Base-by-base conservation (phyloP, 371 early-diverging fungal species). In the Saksenaea vasiformis region DNA sequence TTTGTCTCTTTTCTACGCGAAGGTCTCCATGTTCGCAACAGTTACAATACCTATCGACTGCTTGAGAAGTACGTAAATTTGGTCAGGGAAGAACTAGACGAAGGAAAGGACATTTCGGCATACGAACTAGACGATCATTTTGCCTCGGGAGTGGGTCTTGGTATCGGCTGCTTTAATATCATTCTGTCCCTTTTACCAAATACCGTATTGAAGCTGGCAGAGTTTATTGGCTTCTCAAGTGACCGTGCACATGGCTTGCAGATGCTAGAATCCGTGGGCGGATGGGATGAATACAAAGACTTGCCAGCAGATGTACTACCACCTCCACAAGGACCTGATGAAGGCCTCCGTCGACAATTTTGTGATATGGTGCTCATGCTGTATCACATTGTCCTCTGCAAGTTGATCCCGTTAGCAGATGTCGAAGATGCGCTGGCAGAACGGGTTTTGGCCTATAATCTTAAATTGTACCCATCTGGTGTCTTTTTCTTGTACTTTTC, bases 221-320 rank as follows among this genome's bases (percentile, higher is more conserved):
- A 90, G 64, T 66, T 91, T n/a, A 82, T 90, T 51, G 92, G 92
- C 2, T 90, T 91, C 67, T 58, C 78, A 1, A 86, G 87, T 14
- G 82, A 89, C 65, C 79, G 89, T n/a, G 68, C 71, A 2, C 78
- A 82, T 37, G 90, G 87, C 5, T 71, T 92, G 4, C 70, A 74
- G 39, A 62, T 86, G 31, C 74, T 91, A 19, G 83, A 81, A 56
- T 66, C 85, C 15, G 81, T 84, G 5, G 81, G 80, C 24, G 78
- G 73, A n/a, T 86, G 84, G 82, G 68, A 68, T 11, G 41, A 53
- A 15, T 64, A 64, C 56, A 72, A 56, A 86, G 86, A 0, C 69
- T 87, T 37, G 80, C 91, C n/a, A 78, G 85, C 31, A 73, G 69
- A 44, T 71, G 71, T 26, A 79, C 71, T 68, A 19, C 58, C 64